phyloP scores from a whole-genome alignment of 1,284 basidiomycete species.

The Cerrena zonata region DNA sequence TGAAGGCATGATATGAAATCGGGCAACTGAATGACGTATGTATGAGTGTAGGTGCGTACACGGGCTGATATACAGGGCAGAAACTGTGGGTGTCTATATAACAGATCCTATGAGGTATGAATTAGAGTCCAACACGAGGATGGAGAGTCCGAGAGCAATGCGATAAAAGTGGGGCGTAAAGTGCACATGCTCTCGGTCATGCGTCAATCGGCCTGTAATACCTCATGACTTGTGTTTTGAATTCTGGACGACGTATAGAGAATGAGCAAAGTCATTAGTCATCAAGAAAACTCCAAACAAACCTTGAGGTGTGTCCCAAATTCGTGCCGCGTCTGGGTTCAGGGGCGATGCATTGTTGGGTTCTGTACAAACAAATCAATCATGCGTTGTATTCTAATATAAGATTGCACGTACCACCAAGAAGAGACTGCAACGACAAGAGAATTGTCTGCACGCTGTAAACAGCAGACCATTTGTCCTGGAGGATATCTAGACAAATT shows the following conservation, averaged over 20 bases:
- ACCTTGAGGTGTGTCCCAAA: slow-evolving; percentile 71
- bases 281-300: slow-evolving; percentile 15
- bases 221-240: slow-evolving; percentile 67
- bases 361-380: slow-evolving; percentile 42
- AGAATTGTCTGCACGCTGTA: slow-evolving; percentile 85
- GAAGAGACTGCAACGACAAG: slow-evolving; percentile 77
- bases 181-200: not conserved
- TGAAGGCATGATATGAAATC: too few relatives aligned
- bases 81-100: not conserved
- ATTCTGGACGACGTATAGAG: slow-evolving; percentile 52
- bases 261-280: not conserved
- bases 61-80: not conserved
- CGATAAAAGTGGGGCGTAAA: not conserved
- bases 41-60: not conserved
- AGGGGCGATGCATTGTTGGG: slow-evolving; percentile 85
- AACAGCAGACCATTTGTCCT: slow-evolving; percentile 88
- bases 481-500: slow-evolving; percentile 80
- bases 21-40: too few relatives aligned
- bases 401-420: slow-evolving; percentile 57
- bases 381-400: not conserved
- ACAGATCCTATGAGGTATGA: not conserved
- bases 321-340: slow-evolving; percentile 73
- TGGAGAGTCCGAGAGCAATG: slow-evolving; percentile 11
- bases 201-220: slow-evolving; percentile 56
- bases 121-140: not conserved